Percentiles rank a stretch among this genome's conserved stretches.
Conservation (phyloP, 2,329 filamentous ascomycete genomes). For the Aspergillus alliaceus region DNA sequence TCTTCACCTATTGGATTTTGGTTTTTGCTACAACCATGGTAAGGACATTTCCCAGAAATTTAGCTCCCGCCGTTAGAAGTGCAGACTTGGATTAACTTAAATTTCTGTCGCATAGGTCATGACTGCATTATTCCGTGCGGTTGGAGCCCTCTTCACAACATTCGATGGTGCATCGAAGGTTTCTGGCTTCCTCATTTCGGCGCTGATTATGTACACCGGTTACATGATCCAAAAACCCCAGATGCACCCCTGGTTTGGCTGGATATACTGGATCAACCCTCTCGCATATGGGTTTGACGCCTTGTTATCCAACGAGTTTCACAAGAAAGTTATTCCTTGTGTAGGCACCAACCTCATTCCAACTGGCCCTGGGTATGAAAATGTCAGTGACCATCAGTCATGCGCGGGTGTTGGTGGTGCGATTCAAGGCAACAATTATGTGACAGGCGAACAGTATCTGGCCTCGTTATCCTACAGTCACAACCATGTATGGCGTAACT, state of each 20-base stretch:
- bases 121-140: slow-evolving; percentile 58
- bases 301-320: slow-evolving; percentile 39
- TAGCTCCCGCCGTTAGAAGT: background rate
- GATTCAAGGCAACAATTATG: slow-evolving; percentile 45
- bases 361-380: slow-evolving; percentile 27
- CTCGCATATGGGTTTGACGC: slow-evolving; percentile 41
- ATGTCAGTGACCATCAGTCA: slow-evolving; percentile 17
- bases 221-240: slow-evolving; percentile 47
- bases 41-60: background rate
- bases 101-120: slow-evolving; percentile 45
- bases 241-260: slow-evolving; percentile 57
- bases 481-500: slow-evolving; percentile 58
- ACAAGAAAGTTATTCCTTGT: slow-evolving; percentile 29
- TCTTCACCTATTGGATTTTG: slow-evolving; percentile 64
- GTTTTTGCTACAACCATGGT: slow-evolving; percentile 52
- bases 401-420: slow-evolving; percentile 59
- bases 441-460: slow-evolving; percentile 62
- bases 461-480: slow-evolving; percentile 55
- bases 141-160: slow-evolving; percentile 56
- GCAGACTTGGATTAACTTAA: background rate
- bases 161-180: slow-evolving; percentile 62
- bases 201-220: slow-evolving; percentile 42
- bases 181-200: slow-evolving; percentile 40
- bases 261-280: slow-evolving; percentile 45
- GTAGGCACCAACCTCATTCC: slow-evolving; percentile 34